Conservation (phyloP, 2,329 filamentous ascomycete genomes). For the Talaromyces piceae region DNA sequence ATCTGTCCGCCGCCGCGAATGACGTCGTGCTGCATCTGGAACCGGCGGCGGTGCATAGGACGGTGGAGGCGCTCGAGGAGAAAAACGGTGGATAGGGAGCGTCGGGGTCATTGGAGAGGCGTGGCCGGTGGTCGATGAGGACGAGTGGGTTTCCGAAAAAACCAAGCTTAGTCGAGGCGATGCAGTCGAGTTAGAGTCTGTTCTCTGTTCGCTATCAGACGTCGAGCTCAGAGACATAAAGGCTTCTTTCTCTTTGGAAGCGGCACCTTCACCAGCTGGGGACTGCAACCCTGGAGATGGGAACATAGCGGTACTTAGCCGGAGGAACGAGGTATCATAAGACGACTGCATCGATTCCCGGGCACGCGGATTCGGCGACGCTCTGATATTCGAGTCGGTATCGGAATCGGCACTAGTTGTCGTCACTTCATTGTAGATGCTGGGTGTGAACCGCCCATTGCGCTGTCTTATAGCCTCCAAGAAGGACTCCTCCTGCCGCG, state of each 20-base stretch:
- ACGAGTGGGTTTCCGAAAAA: slow-evolving; percentile 33
- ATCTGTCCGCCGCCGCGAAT: slow-evolving; percentile 35
- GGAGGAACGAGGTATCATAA: slow-evolving; percentile 33
- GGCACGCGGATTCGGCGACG: slow-evolving; percentile 24
- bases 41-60: slow-evolving; percentile 25
- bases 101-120: slow-evolving; percentile 35
- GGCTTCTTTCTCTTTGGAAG: slow-evolving; percentile 21
- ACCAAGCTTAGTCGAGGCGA: slow-evolving; percentile 28
- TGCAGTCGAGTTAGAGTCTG: slow-evolving; percentile 13
- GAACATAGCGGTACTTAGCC: slow-evolving; percentile 28
- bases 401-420: slow-evolving; percentile 18
- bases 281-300: slow-evolving; percentile 15
- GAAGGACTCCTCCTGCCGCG: slow-evolving; percentile 46
- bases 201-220: slow-evolving; percentile 30
- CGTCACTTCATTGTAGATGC: slow-evolving; percentile 25
- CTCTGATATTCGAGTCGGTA: slow-evolving; percentile 23
- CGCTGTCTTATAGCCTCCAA: slow-evolving; percentile 45
- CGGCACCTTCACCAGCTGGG: slow-evolving; percentile 20
- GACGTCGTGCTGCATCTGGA: slow-evolving; percentile 23
- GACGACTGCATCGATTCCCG: slow-evolving; percentile 18
- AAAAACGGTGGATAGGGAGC: slow-evolving; percentile 32
- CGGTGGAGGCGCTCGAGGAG: slow-evolving; percentile 27
- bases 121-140: slow-evolving; percentile 28
- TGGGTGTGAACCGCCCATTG: slow-evolving; percentile 40
- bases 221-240: slow-evolving; percentile 21